Conservation (phyloP, 2,329 filamentous ascomycete genomes). For the Sclerotinia sclerotiorum region DNA sequence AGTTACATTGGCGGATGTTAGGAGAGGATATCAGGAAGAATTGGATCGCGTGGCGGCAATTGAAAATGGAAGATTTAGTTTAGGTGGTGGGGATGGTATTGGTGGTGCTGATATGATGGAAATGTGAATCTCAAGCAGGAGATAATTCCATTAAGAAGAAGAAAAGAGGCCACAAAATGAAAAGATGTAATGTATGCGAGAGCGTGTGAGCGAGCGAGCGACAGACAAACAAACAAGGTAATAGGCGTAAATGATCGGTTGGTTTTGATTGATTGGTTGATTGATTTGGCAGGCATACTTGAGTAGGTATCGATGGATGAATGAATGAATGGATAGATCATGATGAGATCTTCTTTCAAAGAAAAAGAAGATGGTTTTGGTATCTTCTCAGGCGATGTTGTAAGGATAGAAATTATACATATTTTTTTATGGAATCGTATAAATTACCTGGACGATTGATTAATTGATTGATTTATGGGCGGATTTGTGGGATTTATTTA, state of each 20-base stretch:
- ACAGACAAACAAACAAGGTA: not conserved
- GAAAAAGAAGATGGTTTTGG: not conserved
- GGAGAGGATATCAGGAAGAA: conserved; percentile 86
- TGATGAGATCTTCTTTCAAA: conserved; percentile 8
- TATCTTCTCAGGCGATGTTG: conserved; percentile 10
- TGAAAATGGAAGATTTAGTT: conserved; percentile 84
- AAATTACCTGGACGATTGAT: not conserved
- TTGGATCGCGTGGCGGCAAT: conserved; percentile 86
- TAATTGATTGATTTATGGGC: too few species aligned
- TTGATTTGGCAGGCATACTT: conserved; percentile 6
- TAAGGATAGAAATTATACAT: not conserved
- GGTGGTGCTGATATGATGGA: conserved; percentile 46
- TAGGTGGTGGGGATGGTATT: conserved; percentile 49
- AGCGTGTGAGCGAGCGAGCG: too few species aligned
- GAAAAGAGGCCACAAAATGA: not conserved
- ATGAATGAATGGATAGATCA: not conserved
- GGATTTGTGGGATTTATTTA: not conserved
- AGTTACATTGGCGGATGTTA: conserved; percentile 80
- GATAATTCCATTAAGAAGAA: not conserved
- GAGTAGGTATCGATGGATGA: too few species aligned
- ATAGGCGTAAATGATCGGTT: conserved; percentile 5
- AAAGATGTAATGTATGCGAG: conserved; percentile 5
- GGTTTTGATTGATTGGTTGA: conserved; percentile 10
- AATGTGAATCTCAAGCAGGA: conserved; percentile 32
- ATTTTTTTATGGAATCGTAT: not conserved